Evolutionary conservation across 108 stramenopile species (phyloP).

Genomic region (Aurantiochytrium sp.): DNA sequence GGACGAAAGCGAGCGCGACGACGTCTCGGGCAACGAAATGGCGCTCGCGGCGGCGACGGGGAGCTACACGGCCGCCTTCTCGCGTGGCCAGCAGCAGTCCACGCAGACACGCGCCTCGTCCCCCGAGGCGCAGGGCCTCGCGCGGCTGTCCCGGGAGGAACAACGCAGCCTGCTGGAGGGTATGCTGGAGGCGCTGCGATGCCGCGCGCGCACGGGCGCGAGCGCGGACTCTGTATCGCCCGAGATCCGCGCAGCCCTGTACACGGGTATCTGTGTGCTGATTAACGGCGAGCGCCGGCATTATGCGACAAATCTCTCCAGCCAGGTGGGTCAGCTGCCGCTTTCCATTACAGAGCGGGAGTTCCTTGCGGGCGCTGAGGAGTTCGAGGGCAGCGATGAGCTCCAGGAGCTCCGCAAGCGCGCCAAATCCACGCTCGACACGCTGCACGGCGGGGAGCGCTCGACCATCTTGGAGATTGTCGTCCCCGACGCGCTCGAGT

Average conservation of each 20-base stretch:
- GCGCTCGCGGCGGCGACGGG: constrained; percentile 14
- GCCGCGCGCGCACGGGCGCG: neutral
- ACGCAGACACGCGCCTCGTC: neutral
- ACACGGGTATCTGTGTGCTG: neutral
- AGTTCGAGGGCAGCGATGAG: neutral
- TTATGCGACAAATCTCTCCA: neutral
- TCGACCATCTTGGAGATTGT: neutral
- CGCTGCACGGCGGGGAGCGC: neutral
- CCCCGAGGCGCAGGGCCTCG: neutral
- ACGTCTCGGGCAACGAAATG: neutral
- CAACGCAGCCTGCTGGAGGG: neutral
- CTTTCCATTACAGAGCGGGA: neutral
- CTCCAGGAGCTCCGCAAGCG: neutral
- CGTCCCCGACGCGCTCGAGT: neutral
- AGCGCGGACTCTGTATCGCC: neutral
- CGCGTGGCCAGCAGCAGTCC: neutral
- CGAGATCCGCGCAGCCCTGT: neutral
- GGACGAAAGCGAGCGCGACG: neutral
- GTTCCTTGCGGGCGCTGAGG: neutral
- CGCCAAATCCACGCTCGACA: neutral
- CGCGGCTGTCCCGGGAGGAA: neutral
- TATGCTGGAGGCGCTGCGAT: neutral
- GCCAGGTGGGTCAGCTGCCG: neutral
- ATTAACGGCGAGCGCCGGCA: neutral
- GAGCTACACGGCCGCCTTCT: neutral